phyloP scores from a whole-genome alignment of 2,329 filamentous ascomycete genomes.

The Plenodomus biglobosus region DNA sequence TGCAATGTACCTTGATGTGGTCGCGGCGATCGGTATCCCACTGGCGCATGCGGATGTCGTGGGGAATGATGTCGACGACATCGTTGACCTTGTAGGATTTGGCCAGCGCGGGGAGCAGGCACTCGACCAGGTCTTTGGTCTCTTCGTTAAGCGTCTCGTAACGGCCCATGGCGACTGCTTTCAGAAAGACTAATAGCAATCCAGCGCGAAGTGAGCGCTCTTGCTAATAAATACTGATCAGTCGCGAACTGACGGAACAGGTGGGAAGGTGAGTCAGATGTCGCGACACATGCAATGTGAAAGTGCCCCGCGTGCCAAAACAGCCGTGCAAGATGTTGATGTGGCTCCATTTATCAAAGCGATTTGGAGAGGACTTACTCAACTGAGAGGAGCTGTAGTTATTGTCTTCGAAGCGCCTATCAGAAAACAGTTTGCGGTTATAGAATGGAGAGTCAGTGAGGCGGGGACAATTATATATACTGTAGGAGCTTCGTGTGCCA shows the following conservation, averaged over 20 bases:
- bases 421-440: slow-evolving; percentile 1
- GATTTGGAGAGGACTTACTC: background rate
- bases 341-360: background rate
- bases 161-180: slow-evolving; percentile 27
- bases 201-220: background rate
- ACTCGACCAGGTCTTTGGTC: slow-evolving; percentile 36
- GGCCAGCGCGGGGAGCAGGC: slow-evolving; percentile 36
- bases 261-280: background rate
- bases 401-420: slow-evolving; percentile 1
- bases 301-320: background rate
- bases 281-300: background rate
- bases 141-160: slow-evolving; percentile 37
- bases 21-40: slow-evolving; percentile 42
- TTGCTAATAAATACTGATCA: background rate
- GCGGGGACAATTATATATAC: background rate
- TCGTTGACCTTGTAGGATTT: slow-evolving; percentile 24
- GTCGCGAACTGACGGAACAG: background rate
- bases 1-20: slow-evolving; percentile 26
- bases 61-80: slow-evolving; percentile 33
- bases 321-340: background rate
- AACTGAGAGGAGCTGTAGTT: background rate
- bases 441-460: slow-evolving; percentile 1
- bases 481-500: background rate
- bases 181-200: background rate
- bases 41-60: slow-evolving; percentile 42